phyloP scores from a whole-genome alignment of 2,329 filamentous ascomycete genomes.

The Paramyrothecium sp. region DNA sequence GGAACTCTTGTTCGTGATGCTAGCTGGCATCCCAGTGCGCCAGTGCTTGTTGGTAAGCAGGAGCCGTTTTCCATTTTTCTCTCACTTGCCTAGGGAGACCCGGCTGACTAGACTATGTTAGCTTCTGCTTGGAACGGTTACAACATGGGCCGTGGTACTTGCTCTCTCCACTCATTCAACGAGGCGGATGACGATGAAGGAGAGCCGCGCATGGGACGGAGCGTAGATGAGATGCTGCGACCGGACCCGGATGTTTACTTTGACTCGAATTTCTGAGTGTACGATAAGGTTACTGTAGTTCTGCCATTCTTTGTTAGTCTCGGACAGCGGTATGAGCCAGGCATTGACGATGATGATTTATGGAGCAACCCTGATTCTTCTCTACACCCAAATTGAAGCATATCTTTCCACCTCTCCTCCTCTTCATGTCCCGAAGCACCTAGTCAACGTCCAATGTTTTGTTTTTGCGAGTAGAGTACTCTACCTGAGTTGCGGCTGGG shows the following conservation, averaged over 20 bases:
- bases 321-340: no score
- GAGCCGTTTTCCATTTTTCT: not conserved
- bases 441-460: no score
- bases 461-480: no score
- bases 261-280: conserved; percentile 1
- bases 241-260: conserved; percentile 26
- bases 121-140: conserved; percentile 83
- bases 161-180: conserved; percentile 76
- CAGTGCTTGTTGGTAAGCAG: conserved; percentile 66
- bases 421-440: no score
- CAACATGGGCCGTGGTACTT: conserved; percentile 70
- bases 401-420: no score
- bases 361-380: no score
- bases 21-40: conserved; percentile 85
- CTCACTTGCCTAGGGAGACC: not conserved
- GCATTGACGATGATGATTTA: no score
- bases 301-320: no score
- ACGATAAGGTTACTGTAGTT: not conserved
- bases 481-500: no score
- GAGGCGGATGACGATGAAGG: conserved; percentile 65
- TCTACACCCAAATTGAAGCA: no score
- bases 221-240: conserved; percentile 59
- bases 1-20: conserved; percentile 82
- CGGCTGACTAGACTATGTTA: conserved; percentile 25
- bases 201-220: conserved; percentile 52